Evolutionary conservation across 768 basidiomycete species (phyloP), one percentile per base, ranked within the genome.

Genomic region (Plicaturopsis crispa): DNA sequence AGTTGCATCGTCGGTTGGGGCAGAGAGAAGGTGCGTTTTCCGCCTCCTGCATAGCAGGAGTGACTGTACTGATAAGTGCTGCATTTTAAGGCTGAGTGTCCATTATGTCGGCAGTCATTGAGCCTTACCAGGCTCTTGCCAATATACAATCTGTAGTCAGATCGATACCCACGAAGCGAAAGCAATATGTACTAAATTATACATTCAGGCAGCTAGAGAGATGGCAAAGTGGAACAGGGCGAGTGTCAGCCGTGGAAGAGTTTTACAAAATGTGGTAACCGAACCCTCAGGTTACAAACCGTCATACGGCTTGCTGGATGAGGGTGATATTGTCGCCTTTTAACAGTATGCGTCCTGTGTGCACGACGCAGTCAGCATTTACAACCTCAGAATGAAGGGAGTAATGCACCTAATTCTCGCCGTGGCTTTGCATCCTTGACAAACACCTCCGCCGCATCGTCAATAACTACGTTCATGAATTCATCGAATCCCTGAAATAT

Each of bases 321-420:
- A 93, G 76, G n/a, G 94, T 97, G 55, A 98, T 97, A 57, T 93
- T 96, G 57, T 98, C 94, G 42, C 94, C 94, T 63, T 98, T 98
- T 47, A 98, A 70, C 49, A 98, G 70, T 59, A 97, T 89, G 41
- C 94, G 88, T 14, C 94, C 94, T 97, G 51, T 8, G 17, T 3
- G 34, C 36, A 5, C n/a, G n/a, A n/a, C n/a, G n/a, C n/a, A n/a
- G n/a, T n/a, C n/a, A n/a, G n/a, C n/a, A n/a, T n/a, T n/a, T n/a
- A n/a, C n/a, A n/a, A n/a, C n/a, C n/a, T n/a, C n/a, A 42, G 37
- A 35, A 36, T 16, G n/a, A 30, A 33, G 30, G 7, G 31, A 40
- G 22, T 8, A 24, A 61, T 76, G 40, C 47, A 91, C 92, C 93
- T 28, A 98, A 69, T 45, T 89, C 80, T 61, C 79, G 67, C 51